Evolutionary conservation across 176 grass and related monocot species (phyloP).

Genomic region (Dendrocalamus sinicus): DNA sequence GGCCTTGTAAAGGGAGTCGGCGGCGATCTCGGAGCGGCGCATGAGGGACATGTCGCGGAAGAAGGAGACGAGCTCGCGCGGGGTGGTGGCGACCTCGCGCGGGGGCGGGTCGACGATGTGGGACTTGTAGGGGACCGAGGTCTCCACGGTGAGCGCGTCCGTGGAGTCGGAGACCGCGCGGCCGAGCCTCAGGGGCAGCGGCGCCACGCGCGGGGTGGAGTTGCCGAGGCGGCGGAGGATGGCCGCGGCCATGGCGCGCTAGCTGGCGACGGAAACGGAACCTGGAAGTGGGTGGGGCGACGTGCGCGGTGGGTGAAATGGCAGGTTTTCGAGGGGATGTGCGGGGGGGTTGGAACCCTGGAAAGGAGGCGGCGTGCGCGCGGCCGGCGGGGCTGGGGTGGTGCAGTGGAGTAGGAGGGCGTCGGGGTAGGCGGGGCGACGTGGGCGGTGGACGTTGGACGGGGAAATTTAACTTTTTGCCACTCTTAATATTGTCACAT

Average conservation of each 20-base stretch:
- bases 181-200: not conserved
- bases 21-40: slow-evolving; percentile 86
- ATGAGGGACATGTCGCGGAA: slow-evolving; percentile 77
- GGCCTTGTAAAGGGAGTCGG: slow-evolving; percentile 94
- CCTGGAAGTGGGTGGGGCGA: not conserved
- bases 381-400: not conserved
- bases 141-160: slow-evolving; percentile 59
- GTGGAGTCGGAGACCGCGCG: slow-evolving; percentile 37
- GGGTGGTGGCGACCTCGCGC: slow-evolving; percentile 40
- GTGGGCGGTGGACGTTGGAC: not conserved
- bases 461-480: no score
- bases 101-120: slow-evolving; percentile 64
- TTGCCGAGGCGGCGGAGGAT: slow-evolving; percentile 54
- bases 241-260: slow-evolving; percentile 50
- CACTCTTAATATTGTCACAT: no score
- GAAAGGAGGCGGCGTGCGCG: no score
- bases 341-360: not conserved
- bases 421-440: not conserved
- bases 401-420: not conserved
- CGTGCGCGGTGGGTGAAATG: not conserved
- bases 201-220: not conserved
- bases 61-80: slow-evolving; percentile 53
- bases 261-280: not conserved
- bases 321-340: not conserved
- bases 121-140: slow-evolving; percentile 63